Base-by-base conservation (phyloP, 495 filamentous ascomycete species). In the Bryoglossum gracile region DNA sequence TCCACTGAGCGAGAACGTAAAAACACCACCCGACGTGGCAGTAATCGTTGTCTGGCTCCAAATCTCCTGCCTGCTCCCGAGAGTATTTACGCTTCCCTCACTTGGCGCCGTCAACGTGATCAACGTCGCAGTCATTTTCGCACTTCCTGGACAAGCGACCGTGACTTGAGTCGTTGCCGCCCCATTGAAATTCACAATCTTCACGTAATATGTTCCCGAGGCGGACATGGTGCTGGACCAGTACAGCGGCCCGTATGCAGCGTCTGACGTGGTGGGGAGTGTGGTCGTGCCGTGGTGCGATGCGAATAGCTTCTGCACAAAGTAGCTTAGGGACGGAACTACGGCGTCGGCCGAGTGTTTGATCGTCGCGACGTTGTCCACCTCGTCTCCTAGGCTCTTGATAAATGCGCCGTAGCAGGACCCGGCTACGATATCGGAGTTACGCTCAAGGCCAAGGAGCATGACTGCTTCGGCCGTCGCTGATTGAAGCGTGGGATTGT, bases 391-490 rank as follows among this genome's bases (percentile, higher is more conserved):
- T 4, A 60, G 63, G 43, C 71, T 65, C 50, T 70, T 62, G 22
- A 75, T 35, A 35, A 71, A 21, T 0, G 72, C 70, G 1, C 70
- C 68, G 54, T 75, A 74, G 1, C 65, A 56, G 3, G 65, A 64
- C 63, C 73, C 70, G 44, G 62, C 50, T 1, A 74, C 65, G 3
- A 72, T 40, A 25, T 80, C 73, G 10, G 72, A 68, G 57, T 81
- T 80, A 24, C 75, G 58, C 60, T 82, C 77, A 11, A 71, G 62
- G 10, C 74, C 77, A 36, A 81, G 68, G 58, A 81, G 68, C 43
- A 72, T 77, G 10, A 78, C 66, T 0, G 73, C 75, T 55, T 82
- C 76, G 11, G 65, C 62, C 26, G 72, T 71, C 25, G 67, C 68
- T 65, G 18, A 64, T 33, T n/a, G 41, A 38, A 56, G 53, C 57